Evolutionary conservation across 1,139 yeast species (phyloP).

Genomic region (Blastobotrys arbuscula): DNA sequence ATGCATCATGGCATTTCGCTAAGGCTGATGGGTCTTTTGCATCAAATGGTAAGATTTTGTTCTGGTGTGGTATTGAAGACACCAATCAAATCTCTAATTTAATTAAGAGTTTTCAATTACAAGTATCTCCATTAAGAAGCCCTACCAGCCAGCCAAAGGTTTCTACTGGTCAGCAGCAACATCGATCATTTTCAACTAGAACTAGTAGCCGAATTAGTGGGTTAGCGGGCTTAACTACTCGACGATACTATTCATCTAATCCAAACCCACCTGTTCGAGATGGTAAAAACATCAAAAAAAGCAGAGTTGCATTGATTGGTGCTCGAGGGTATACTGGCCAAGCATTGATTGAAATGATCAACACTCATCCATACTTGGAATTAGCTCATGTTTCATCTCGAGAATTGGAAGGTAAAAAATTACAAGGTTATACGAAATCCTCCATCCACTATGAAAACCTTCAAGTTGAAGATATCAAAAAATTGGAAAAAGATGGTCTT

Average conservation of each 20-base stretch:
- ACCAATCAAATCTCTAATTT: slow-evolving; percentile 59
- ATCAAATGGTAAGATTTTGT: slow-evolving; percentile 80
- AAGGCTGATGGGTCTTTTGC: slow-evolving; percentile 93
- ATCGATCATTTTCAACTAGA: slow-evolving; percentile 31
- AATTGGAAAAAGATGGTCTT: slow-evolving; percentile 66
- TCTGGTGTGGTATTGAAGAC: slow-evolving; percentile 86
- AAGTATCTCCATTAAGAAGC: slow-evolving; percentile 21
- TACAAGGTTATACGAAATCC: slow-evolving; percentile 79
- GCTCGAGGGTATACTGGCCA: slow-evolving; percentile 98
- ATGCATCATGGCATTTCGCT: slow-evolving; percentile 86
- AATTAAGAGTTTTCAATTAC: slow-evolving; percentile 50
- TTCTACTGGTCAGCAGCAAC: slow-evolving; percentile 16
- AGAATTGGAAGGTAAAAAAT: slow-evolving; percentile 81
- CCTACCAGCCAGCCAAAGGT: slow-evolving; percentile 23
- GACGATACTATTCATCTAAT: slow-evolving; percentile 32
- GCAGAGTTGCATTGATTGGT: slow-evolving; percentile 88
- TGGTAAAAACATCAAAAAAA: slow-evolving; percentile 54
- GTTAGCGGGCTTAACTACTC: slow-evolving; percentile 10
- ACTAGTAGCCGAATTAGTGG: slow-evolving; percentile 19
- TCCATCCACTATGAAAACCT: slow-evolving; percentile 78
- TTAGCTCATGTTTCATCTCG: slow-evolving; percentile 92
- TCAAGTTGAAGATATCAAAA: slow-evolving; percentile 77
- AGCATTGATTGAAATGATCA: slow-evolving; percentile 79
- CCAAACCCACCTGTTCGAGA: slow-evolving; percentile 69
- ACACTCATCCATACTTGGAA: slow-evolving; percentile 81